Percentiles rank a stretch among this genome's conserved stretches.
These are phyloP conservation scores for Kalmusia sp. DNA, from an alignment of 2,329 filamentous ascomycete species.

Conservation along the genomic window DNA sequence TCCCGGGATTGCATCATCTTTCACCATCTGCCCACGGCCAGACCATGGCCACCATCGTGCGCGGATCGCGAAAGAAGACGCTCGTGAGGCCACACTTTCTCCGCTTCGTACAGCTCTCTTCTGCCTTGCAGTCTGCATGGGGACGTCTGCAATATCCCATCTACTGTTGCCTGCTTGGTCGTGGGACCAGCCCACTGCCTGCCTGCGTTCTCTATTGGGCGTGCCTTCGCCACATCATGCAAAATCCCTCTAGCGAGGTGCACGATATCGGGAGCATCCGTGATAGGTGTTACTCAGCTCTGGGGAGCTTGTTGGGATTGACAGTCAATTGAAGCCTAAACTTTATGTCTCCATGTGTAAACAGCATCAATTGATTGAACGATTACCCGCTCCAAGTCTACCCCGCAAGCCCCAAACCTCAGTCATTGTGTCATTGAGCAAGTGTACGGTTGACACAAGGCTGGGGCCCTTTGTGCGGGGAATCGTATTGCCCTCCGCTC, in stretches of 20 bases:
- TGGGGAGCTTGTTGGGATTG: neutral
- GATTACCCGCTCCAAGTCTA: no score
- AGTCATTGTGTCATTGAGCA: no score
- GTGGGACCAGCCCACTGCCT: no score
- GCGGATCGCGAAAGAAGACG: no score
- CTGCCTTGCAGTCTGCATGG: neutral
- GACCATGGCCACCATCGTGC: neutral
- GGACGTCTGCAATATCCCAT: conserved; percentile 4
- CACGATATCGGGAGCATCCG: conserved; percentile 1
- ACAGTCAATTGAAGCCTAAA: neutral
- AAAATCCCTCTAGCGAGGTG: conserved; percentile 4
- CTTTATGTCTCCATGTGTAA: neutral
- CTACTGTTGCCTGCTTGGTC: conserved; percentile 17
- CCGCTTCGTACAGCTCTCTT: no score
- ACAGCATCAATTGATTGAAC: no score
- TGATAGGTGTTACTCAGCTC: neutral
- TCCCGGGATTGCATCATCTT: conserved; percentile 18
- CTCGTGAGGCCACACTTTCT: no score
- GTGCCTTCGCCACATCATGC: conserved; percentile 13
- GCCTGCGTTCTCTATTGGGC: conserved; percentile 16
- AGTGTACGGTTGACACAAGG: neutral
- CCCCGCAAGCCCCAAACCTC: no score
- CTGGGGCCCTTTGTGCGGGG: neutral
- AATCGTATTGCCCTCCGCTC: neutral
- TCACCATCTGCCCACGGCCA: conserved; percentile 3